Evolutionary conservation across 2,329 filamentous ascomycete species (phyloP).

Genomic region (Colletotrichum sp.): DNA sequence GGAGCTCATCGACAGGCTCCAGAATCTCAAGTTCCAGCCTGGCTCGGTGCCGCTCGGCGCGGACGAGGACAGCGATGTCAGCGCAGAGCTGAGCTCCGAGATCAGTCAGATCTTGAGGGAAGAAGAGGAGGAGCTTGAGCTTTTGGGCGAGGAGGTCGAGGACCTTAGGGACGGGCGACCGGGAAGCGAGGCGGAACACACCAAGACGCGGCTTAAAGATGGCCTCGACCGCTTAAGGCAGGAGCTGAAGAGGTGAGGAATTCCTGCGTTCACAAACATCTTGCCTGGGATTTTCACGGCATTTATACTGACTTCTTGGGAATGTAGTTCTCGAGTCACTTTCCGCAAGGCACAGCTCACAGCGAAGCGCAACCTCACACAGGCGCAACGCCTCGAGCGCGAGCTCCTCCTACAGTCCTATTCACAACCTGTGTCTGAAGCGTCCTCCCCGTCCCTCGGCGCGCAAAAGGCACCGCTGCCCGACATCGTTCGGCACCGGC

Average conservation of each 20-base stretch:
- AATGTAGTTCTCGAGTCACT: conserved; percentile 58
- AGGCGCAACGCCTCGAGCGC: conserved; percentile 77
- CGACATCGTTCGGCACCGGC: conserved; percentile 28
- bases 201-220: conserved; percentile 70
- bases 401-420: conserved; percentile 75
- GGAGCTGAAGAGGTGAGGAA: conserved; percentile 72
- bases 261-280: not conserved
- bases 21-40: conserved; percentile 62
- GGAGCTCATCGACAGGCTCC: conserved; percentile 65
- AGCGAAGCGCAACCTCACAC: conserved; percentile 76
- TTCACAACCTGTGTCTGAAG: conserved; percentile 45
- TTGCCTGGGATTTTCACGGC: conserved; percentile 19
- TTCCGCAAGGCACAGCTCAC: conserved; percentile 85
- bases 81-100: conserved; percentile 78
- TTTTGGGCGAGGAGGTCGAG: conserved; percentile 78
- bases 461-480: conserved; percentile 22
- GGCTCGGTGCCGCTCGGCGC: conserved; percentile 59
- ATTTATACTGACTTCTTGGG: not conserved
- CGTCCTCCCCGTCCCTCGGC: conserved; percentile 32
- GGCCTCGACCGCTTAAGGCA: conserved; percentile 69
- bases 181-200: conserved; percentile 62
- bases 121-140: conserved; percentile 82
- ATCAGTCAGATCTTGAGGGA: conserved; percentile 81
- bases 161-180: conserved; percentile 63
- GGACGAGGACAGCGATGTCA: conserved; percentile 57